Base-by-base conservation (phyloP, 139 green algal species). In the Coccomyxa sp. region DNA sequence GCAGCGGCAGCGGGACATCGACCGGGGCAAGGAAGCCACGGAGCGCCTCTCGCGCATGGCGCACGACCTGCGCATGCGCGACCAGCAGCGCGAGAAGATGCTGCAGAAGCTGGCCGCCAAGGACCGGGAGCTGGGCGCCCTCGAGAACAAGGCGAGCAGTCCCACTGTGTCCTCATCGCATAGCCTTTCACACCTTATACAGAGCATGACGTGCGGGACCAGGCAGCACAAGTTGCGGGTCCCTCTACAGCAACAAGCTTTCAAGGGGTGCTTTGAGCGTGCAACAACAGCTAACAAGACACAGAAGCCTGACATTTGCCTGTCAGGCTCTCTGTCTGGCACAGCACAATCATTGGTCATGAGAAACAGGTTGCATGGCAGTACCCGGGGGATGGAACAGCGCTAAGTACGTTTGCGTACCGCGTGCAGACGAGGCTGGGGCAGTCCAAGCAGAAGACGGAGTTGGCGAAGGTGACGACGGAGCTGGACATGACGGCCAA, bases 121-220 rank as follows among this genome's bases (percentile, higher is more conserved):
- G 70, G 87, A 91, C 35, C 71, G 84, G 18, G 87, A 90, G 54
- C 80, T 92, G 27, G 82, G 77, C 14, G 78, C 44, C 0, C 55
- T 90, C 16, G 38, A 68, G 18, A 87, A 83, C 75, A 83, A 87
- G 71, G 79, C 18, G 58, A 33, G 33, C n/a, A n/a, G n/a, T n/a
- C n/a, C n/a, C n/a, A n/a, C n/a, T n/a, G n/a, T n/a, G 8, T n/a
- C 58, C 33, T 71, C 18, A 12, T 36, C 12, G 27, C 58, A 71
- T 27, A 58, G 44, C 44, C 44, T 29, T 16, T 29, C 14, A 16
- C 12, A 16, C 16, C 44, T 12, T 16, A 58, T 16, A 29, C 14
- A 58, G 44, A 58, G 44, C 44, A 58, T 58, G 69, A 7, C 8
- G 37, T 78, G 69, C 41, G 72, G 29, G 81, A 78, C 35, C 69